Percentiles rank a stretch among this genome's conserved stretches.
phyloP scores from a whole-genome alignment of 1,284 basidiomycete genomes.

The Coriolopsis trogii region DNA sequence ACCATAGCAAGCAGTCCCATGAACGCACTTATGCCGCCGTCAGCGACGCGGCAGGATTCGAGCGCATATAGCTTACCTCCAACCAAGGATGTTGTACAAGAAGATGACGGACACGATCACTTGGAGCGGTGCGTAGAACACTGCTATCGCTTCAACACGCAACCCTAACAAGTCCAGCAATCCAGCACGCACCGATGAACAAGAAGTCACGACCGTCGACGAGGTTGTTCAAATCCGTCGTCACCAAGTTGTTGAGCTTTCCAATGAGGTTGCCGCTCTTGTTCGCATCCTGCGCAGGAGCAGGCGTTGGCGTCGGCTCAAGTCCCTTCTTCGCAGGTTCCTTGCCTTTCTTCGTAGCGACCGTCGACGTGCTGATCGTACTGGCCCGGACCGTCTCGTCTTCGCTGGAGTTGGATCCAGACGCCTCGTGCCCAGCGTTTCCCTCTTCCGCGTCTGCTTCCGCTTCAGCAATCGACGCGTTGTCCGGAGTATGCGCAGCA shows the following conservation, averaged over 20 bases:
- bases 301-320: constrained; percentile 5
- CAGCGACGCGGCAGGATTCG: neutral
- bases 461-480: constrained; percentile 29
- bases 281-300: constrained; percentile 10
- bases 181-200: constrained; percentile 23
- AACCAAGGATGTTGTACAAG: constrained; percentile 50
- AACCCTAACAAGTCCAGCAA: neutral
- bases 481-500: constrained; percentile 30
- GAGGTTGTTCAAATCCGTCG: constrained; percentile 39
- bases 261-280: constrained; percentile 44
- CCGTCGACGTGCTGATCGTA: constrained; percentile 17
- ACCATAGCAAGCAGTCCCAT: constrained; percentile 56
- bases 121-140: constrained; percentile 37
- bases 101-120: constrained; percentile 44
- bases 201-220: constrained; percentile 39
- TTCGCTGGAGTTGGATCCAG: constrained; percentile 14
- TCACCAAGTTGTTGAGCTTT: constrained; percentile 49
- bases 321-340: constrained; percentile 27
- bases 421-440: neutral
- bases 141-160: constrained; percentile 3
- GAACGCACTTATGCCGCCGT: constrained; percentile 44
- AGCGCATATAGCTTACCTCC: constrained; percentile 45
- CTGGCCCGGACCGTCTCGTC: constrained; percentile 21
- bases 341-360: constrained; percentile 23
- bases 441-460: constrained; percentile 18